A percentile compares a stretch with the other conserved stretches of the same genome.
Evolutionary conservation across 768 basidiomycete species (phyloP).

Genomic region (Chalciporus sphaerocephalus): DNA sequence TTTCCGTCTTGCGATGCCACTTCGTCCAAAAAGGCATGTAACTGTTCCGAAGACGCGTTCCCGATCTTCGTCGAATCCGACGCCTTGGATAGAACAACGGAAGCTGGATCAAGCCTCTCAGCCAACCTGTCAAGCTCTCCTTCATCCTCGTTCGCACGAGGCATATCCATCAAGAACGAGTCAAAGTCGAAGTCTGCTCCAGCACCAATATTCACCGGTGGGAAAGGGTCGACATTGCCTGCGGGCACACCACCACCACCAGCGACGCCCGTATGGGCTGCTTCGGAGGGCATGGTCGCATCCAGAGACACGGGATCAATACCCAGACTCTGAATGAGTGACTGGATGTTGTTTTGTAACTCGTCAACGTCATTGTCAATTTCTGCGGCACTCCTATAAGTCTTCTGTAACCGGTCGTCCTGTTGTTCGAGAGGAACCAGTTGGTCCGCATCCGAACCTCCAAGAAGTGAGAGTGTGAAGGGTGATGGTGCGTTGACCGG

Average conservation of each 20-base stretch:
- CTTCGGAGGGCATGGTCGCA: conserved; percentile 1
- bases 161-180: conserved; percentile 38
- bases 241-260: conserved; percentile 7
- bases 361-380: conserved; percentile 72
- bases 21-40: conserved; percentile 43
- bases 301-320: conserved; percentile 46
- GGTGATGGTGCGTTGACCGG: conserved; percentile 21
- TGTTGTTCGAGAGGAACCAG: conserved; percentile 33
- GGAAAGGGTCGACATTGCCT: conserved; percentile 19
- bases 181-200: conserved; percentile 37
- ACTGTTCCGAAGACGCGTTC: conserved; percentile 33
- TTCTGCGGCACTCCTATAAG: conserved; percentile 57
- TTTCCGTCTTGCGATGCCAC: conserved; percentile 33
- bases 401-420: conserved; percentile 44
- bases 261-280: conserved; percentile 5
- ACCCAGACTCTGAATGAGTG: conserved; percentile 67
- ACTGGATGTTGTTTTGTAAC: conserved; percentile 62
- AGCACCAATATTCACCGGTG: conserved; percentile 1
- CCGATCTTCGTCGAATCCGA: conserved; percentile 28
- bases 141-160: conserved; percentile 27
- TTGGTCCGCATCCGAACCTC: conserved; percentile 28
- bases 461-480: conserved; percentile 24
- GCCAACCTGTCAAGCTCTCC: conserved; percentile 33
- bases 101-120: conserved; percentile 30
- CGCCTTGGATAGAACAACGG: conserved; percentile 27